A percentile compares a stretch with the other conserved stretches of the same genome.
Conservation (phyloP, 768 basidiomycete genomes). For the Tricholoma bakamatsutake region DNA sequence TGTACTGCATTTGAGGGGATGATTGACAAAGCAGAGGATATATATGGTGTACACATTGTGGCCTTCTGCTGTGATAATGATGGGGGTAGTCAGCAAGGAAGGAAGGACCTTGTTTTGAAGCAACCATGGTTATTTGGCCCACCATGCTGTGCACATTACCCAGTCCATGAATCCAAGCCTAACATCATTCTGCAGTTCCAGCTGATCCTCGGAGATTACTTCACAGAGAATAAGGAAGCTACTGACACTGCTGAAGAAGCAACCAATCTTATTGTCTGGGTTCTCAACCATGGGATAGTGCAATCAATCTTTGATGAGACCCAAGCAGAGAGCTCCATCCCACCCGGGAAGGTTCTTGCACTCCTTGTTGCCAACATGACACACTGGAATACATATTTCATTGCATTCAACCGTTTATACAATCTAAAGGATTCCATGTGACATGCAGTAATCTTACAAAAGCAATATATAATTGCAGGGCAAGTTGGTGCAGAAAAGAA, state of each 20-base stretch:
- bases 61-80: slow-evolving; percentile 19
- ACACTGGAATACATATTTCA: slow-evolving; percentile 22
- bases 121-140: slow-evolving; percentile 9
- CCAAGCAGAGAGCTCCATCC: slow-evolving; percentile 14
- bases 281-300: slow-evolving; percentile 19
- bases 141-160: no score
- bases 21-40: slow-evolving; percentile 18
- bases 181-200: slow-evolving; percentile 11
- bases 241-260: slow-evolving; percentile 18
- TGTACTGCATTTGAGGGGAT: slow-evolving; percentile 19
- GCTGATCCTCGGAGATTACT: slow-evolving; percentile 20
- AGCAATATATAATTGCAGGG: slow-evolving; percentile 15
- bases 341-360: slow-evolving; percentile 15
- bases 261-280: slow-evolving; percentile 20
- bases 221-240: slow-evolving; percentile 14
- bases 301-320: slow-evolving; percentile 17
- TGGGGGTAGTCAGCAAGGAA: slow-evolving; percentile 20
- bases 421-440: slow-evolving; percentile 18
- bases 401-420: slow-evolving; percentile 18
- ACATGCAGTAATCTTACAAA: slow-evolving; percentile 14
- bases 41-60: slow-evolving; percentile 9
- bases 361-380: slow-evolving; percentile 24
- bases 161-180: no score
- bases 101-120: slow-evolving; percentile 17
- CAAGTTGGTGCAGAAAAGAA: slow-evolving; percentile 26